Evolutionary conservation across 208 protist species (phyloP).

Genomic region (Naegleria lovaniensis): DNA sequence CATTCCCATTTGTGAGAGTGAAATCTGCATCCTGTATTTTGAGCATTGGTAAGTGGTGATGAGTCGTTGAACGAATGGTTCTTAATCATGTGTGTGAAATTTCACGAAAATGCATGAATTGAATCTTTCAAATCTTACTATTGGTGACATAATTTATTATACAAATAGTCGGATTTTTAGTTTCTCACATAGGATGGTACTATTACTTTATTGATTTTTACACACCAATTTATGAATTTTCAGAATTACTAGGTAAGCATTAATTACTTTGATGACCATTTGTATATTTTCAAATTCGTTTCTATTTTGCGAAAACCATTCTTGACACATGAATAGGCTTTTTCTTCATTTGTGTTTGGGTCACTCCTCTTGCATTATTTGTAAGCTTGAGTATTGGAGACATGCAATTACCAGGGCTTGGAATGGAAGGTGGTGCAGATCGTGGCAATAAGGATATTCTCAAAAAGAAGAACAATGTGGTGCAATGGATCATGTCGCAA

Average conservation of each 20-base stretch:
- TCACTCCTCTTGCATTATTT: not conserved
- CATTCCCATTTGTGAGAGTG: not conserved
- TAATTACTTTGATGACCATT: too few relatives aligned
- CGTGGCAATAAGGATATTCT: not conserved
- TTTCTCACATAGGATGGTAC: not conserved
- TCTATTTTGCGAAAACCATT: too few relatives aligned
- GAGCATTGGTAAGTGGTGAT: not conserved
- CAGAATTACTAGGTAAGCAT: not conserved
- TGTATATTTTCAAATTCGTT: too few relatives aligned
- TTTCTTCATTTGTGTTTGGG: constrained; percentile 19
- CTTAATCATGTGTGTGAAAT: too few relatives aligned
- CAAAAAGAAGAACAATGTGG: not conserved
- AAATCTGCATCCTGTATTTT: not conserved
- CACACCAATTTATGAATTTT: constrained; percentile 15
- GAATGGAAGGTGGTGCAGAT: not conserved
- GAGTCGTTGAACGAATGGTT: too few relatives aligned
- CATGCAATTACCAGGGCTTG: not conserved
- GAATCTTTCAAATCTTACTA: too few relatives aligned
- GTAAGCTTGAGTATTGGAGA: not conserved
- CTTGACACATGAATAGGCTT: not conserved
- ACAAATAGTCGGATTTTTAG: not conserved
- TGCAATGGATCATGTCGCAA: not conserved
- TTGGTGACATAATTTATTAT: not conserved
- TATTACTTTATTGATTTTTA: constrained; percentile 8
- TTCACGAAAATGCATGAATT: too few relatives aligned